phyloP scores from a whole-genome alignment of 208 protist species.

The Wallacemonas collosoma region DNA sequence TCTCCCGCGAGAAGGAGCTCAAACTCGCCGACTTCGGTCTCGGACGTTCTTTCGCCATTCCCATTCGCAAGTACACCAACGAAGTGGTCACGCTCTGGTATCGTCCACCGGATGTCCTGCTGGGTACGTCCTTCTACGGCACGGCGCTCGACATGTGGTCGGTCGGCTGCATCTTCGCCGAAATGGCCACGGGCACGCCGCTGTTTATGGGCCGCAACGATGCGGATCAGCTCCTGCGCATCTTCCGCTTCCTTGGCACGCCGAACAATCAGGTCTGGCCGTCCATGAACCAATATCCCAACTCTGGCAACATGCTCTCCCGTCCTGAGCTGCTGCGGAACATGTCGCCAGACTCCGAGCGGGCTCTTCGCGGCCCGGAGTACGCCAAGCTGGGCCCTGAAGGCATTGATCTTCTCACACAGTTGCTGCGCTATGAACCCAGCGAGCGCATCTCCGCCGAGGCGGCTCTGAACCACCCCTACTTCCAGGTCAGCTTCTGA shows the following conservation, averaged over 20 bases:
- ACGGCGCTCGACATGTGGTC: slow-evolving; percentile 93
- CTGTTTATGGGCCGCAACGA: slow-evolving; percentile 97
- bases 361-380: slow-evolving; percentile 44
- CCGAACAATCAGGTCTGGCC: slow-evolving; percentile 95
- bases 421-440: slow-evolving; percentile 80
- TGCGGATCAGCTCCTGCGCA: slow-evolving; percentile 95
- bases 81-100: slow-evolving; percentile 97
- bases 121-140: slow-evolving; percentile 88
- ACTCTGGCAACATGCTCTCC: slow-evolving; percentile 79
- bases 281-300: slow-evolving; percentile 79
- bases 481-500: slow-evolving; percentile 75
- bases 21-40: slow-evolving; percentile 92
- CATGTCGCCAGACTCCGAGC: slow-evolving; percentile 46
- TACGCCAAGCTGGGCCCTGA: slow-evolving; percentile 71
- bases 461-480: slow-evolving; percentile 85
- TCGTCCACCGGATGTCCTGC: slow-evolving; percentile 92
- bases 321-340: slow-evolving; percentile 72
- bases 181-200: slow-evolving; percentile 91
- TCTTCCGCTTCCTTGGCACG: slow-evolving; percentile 95
- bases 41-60: slow-evolving; percentile 84
- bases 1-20: slow-evolving; percentile 76
- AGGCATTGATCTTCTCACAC: slow-evolving; percentile 62
- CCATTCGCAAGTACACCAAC: slow-evolving; percentile 83
- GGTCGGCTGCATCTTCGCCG: slow-evolving; percentile 94
- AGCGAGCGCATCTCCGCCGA: slow-evolving; percentile 68